These are phyloP conservation scores for Colletotrichum phormii DNA, from an alignment of 2,329 filamentous ascomycete species.

Conservation along the genomic window DNA sequence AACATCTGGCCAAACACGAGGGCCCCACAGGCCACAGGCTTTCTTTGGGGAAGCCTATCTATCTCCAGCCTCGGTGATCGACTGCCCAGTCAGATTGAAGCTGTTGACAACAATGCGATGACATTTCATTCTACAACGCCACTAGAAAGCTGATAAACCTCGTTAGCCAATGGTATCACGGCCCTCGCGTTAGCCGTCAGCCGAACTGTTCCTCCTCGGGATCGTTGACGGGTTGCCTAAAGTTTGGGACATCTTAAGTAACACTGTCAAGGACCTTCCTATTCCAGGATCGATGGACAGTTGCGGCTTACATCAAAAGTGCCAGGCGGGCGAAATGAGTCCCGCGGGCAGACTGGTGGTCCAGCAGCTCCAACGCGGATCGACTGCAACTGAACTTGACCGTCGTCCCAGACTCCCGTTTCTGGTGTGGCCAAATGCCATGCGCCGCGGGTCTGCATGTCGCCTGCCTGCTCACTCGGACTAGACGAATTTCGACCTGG, in stretches of 20 bases:
- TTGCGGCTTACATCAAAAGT: constrained; percentile 27
- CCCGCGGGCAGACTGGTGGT: neutral
- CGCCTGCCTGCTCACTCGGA: too few relatives aligned
- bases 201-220: neutral
- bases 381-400: neutral
- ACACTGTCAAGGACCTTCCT: constrained; percentile 11
- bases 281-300: constrained; percentile 6
- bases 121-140: constrained; percentile 6
- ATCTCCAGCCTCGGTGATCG: neutral
- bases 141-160: neutral
- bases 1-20: neutral
- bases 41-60: neutral
- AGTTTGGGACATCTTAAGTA: neutral
- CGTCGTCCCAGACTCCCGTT: neutral
- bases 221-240: neutral
- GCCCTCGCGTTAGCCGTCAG: neutral
- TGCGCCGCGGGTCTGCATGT: neutral
- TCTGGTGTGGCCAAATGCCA: neutral
- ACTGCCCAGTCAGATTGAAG: neutral
- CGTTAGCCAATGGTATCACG: neutral
- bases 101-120: neutral
- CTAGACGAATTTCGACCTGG: neutral
- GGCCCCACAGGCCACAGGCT: too few relatives aligned
- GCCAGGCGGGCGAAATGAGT: neutral
- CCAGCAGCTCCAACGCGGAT: neutral